Evolutionary conservation across 768 basidiomycete species (phyloP).

Genomic region (Royoungia palumana): DNA sequence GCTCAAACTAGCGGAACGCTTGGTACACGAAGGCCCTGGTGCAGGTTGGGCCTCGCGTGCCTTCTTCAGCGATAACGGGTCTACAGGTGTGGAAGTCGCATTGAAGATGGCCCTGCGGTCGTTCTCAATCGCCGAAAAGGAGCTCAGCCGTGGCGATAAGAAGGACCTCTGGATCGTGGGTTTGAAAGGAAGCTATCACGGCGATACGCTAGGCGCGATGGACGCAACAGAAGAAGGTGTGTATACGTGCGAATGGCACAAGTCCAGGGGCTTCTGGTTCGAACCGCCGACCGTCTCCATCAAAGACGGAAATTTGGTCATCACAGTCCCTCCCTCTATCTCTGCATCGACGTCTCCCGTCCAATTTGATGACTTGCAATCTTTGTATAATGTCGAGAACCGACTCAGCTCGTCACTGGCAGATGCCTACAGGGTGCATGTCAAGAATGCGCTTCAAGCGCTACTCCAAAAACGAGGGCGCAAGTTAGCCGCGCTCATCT

Average conservation of each 20-base stretch:
- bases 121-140: conserved; percentile 40
- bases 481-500: conserved; percentile 68
- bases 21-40: conserved; percentile 75
- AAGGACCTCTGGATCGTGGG: conserved; percentile 76
- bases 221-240: conserved; percentile 90
- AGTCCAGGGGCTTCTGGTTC: conserved; percentile 90
- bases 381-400: conserved; percentile 65
- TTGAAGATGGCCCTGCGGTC: conserved; percentile 93
- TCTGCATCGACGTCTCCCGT: conserved; percentile 23
- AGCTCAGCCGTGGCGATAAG: conserved; percentile 36
- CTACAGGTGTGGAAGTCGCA: conserved; percentile 96
- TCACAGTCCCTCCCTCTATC: conserved; percentile 54
- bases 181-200: conserved; percentile 91
- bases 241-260: conserved; percentile 95
- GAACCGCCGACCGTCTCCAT: conserved; percentile 81
- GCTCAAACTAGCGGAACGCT: conserved; percentile 73
- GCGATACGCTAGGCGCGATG: conserved; percentile 97
- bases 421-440: conserved; percentile 54
- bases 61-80: conserved; percentile 94
- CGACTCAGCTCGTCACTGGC: conserved; percentile 65
- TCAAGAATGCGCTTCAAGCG: conserved; percentile 48
- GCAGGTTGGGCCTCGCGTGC: conserved; percentile 87
- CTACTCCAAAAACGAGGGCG: conserved; percentile 40
- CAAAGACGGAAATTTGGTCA: conserved; percentile 51
- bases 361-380: conserved; percentile 43